Conservation (phyloP, 2,329 filamentous ascomycete genomes). For the Neofusicoccum ribis region DNA sequence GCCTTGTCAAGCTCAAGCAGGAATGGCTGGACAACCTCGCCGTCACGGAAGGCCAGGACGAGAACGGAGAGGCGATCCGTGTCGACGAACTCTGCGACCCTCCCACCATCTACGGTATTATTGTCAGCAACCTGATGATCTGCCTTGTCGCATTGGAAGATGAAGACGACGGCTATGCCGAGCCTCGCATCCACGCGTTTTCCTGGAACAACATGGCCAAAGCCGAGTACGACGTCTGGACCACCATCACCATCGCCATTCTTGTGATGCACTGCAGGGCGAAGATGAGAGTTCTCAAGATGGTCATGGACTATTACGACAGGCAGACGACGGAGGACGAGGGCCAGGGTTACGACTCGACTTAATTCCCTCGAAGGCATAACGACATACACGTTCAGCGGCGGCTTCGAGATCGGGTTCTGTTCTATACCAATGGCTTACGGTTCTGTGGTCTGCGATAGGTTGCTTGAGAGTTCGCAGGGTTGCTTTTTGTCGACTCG, state of each 20-base stretch:
- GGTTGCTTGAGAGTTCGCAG: too few relatives aligned
- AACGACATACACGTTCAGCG: neutral
- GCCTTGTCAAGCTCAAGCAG: constrained; percentile 45
- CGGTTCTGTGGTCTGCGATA: too few relatives aligned
- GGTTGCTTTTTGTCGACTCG: too few relatives aligned
- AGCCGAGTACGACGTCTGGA: constrained; percentile 60
- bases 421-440: neutral
- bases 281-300: constrained; percentile 48
- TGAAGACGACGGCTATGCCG: constrained; percentile 40
- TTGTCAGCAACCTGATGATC: constrained; percentile 55
- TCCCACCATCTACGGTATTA: constrained; percentile 46
- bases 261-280: constrained; percentile 55
- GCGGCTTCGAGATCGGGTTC: neutral
- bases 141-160: constrained; percentile 53
- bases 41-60: constrained; percentile 16
- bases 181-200: constrained; percentile 42
- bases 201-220: constrained; percentile 57
- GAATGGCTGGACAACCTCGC: constrained; percentile 44
- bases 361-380: neutral
- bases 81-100: constrained; percentile 41
- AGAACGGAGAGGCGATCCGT: constrained; percentile 17
- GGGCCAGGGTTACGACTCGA: too few relatives aligned
- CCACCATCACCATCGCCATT: constrained; percentile 58
- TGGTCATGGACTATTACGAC: constrained; percentile 31
- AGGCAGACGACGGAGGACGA: neutral